Percentiles rank a stretch among this genome's conserved stretches.
phyloP scores from a whole-genome alignment of 441 rosid genomes.

The Jatropha multifida region DNA sequence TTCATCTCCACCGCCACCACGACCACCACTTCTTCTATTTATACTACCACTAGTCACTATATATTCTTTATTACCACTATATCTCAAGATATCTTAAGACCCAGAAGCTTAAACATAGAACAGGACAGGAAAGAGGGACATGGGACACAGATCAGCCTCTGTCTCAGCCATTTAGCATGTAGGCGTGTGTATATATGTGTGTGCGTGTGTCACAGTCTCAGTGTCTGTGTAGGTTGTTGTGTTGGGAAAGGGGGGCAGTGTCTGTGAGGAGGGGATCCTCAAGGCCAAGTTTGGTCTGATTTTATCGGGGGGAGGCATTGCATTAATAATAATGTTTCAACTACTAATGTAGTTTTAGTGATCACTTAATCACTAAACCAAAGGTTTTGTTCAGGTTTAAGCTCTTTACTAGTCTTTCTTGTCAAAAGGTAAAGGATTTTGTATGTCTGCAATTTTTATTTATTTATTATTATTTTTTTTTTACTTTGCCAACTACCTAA shows the following conservation, averaged over 20 bases:
- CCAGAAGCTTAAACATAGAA: conserved; percentile 26
- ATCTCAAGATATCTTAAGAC: neutral
- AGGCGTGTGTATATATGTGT: neutral
- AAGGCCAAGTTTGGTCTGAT: conserved; percentile 30
- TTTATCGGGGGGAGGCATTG: conserved; percentile 10
- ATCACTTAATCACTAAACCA: neutral
- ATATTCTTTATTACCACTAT: neutral
- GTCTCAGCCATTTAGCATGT: conserved; percentile 26
- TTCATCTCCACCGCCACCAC: conserved; percentile 28
- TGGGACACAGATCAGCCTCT: conserved; percentile 37
- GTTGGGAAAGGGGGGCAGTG: conserved; percentile 30
- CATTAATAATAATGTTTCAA: neutral
- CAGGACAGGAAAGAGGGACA: conserved; percentile 20
- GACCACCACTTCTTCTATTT: conserved; percentile 11
- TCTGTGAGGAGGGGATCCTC: conserved; percentile 30
- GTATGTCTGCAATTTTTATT: too few species aligned
- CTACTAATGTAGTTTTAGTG: conserved; percentile 1
- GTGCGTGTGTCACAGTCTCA: conserved; percentile 18
- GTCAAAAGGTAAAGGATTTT: too few species aligned
- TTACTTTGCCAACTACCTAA: too few species aligned
- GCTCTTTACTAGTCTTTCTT: too few species aligned
- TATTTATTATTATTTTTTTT: too few species aligned
- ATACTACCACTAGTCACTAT: conserved; percentile 1
- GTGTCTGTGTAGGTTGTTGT: conserved; percentile 15
- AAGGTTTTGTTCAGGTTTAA: too few species aligned